Percentiles rank a stretch among this genome's conserved stretches.
Evolutionary conservation across 495 filamentous ascomycete species (phyloP).

Genomic region (Penicillium ochrochloron): DNA sequence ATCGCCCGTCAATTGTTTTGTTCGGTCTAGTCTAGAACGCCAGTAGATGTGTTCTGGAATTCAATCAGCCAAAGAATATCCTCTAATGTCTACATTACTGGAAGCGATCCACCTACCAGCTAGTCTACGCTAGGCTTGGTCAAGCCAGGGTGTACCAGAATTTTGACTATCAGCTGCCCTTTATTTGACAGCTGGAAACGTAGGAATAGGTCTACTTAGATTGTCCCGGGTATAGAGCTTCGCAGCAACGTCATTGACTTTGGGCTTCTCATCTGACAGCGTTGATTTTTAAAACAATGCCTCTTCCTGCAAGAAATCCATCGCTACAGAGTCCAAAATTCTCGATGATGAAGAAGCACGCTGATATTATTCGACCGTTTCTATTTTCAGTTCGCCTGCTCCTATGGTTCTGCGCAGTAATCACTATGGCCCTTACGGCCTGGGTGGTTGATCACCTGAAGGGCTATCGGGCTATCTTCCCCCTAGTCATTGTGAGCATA

Average conservation of each 20-base stretch:
- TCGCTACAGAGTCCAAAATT: too few species aligned
- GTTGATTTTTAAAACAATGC: background rate
- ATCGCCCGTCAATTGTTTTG: background rate
- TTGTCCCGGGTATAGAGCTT: background rate
- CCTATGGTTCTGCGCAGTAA: constrained; percentile 22
- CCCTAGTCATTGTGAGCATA: constrained; percentile 14
- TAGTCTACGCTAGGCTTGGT: background rate
- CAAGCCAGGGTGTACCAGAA: background rate
- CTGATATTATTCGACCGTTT: constrained; percentile 11
- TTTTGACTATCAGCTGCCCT: background rate
- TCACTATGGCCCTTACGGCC: constrained; percentile 23
- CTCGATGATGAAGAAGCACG: background rate
- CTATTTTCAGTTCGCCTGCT: constrained; percentile 17
- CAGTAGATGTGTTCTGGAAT: background rate
- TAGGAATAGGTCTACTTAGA: background rate
- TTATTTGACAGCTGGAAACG: background rate
- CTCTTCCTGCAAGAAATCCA: too few species aligned
- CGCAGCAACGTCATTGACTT: background rate
- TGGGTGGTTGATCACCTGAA: constrained; percentile 22
- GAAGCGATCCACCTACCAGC: background rate
- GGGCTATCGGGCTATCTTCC: constrained; percentile 21
- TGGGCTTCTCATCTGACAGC: background rate
- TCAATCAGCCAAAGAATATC: background rate
- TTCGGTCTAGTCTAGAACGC: background rate
- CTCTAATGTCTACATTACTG: background rate